Evolutionary conservation across 2,329 filamentous ascomycete species (phyloP).

Genomic region (Fusarium luffae): DNA sequence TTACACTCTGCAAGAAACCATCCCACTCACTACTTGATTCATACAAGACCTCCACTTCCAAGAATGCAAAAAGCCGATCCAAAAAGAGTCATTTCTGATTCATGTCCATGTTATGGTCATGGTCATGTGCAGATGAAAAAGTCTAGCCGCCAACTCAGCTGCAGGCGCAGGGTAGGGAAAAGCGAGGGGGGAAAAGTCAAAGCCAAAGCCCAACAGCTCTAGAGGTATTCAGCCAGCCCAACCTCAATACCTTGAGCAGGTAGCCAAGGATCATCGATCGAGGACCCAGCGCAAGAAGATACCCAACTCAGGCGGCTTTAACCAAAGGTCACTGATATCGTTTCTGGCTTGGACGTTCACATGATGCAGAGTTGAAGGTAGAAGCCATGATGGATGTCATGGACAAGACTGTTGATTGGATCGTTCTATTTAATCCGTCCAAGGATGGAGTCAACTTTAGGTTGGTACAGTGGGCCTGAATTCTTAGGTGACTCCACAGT

Average conservation of each 20-base stretch:
- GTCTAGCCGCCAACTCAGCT: slow-evolving; percentile 28
- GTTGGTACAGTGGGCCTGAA: slow-evolving; percentile 3
- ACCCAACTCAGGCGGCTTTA: background rate
- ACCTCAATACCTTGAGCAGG: background rate
- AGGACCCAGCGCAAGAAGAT: slow-evolving; percentile 5
- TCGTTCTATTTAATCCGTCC: background rate
- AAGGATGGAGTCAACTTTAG: slow-evolving; percentile 13
- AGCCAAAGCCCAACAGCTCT: background rate
- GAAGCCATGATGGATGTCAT: slow-evolving; percentile 16
- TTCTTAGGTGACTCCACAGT: slow-evolving; percentile 6
- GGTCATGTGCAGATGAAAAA: slow-evolving; percentile 34
- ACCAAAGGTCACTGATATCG: background rate
- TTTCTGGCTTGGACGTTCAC: slow-evolving; percentile 16
- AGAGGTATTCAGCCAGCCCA: slow-evolving; percentile 5
- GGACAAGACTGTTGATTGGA: slow-evolving; percentile 11
- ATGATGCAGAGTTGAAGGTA: slow-evolving; percentile 16
- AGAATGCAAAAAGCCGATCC: slow-evolving; percentile 8
- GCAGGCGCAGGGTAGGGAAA: slow-evolving; percentile 23
- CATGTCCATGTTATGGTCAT: slow-evolving; percentile 13
- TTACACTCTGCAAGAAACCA: slow-evolving; percentile 2
- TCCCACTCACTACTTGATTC: slow-evolving; percentile 3
- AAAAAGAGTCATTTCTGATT: slow-evolving; percentile 17
- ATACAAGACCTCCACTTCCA: slow-evolving; percentile 21
- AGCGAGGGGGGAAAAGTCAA: background rate
- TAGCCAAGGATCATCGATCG: slow-evolving; percentile 30